Conservation (phyloP, 306 rosid genomes). For the Lotus japonicus region DNA sequence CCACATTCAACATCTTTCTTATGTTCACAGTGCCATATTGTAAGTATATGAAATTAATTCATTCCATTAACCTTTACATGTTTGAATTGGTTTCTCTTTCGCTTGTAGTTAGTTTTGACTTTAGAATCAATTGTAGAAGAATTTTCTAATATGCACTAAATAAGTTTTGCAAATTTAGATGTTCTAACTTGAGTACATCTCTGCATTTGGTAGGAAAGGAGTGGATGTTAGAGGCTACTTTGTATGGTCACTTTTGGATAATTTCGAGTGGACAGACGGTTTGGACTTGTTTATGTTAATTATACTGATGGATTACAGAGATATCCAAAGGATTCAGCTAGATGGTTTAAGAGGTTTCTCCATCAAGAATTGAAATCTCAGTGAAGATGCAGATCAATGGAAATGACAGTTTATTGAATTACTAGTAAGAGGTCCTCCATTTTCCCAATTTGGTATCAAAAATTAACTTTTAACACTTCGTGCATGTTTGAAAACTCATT, state of each 20-base stretch:
- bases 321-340: constrained; percentile 17
- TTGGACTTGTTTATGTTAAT: constrained; percentile 22
- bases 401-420: background rate
- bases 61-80: too few species aligned
- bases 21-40: constrained; percentile 9
- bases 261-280: constrained; percentile 5
- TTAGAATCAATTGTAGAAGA: too few species aligned
- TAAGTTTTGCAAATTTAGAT: background rate
- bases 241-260: constrained; percentile 26
- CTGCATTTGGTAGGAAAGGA: constrained; percentile 17
- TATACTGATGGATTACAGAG: constrained; percentile 10
- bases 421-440: background rate
- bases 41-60: background rate
- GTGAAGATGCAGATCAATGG: background rate
- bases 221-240: constrained; percentile 22
- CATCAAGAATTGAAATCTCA: background rate
- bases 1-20: constrained; percentile 13
- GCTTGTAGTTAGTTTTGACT: too few species aligned
- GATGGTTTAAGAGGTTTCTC: constrained; percentile 23
- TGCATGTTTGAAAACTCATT: too few species aligned
- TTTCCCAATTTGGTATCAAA: background rate
- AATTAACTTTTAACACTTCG: too few species aligned
- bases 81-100: too few species aligned
- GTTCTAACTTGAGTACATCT: background rate
- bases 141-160: too few species aligned